phyloP scores from a whole-genome alignment of 2,329 filamentous ascomycete species.

The Beauveria bassiana region DNA sequence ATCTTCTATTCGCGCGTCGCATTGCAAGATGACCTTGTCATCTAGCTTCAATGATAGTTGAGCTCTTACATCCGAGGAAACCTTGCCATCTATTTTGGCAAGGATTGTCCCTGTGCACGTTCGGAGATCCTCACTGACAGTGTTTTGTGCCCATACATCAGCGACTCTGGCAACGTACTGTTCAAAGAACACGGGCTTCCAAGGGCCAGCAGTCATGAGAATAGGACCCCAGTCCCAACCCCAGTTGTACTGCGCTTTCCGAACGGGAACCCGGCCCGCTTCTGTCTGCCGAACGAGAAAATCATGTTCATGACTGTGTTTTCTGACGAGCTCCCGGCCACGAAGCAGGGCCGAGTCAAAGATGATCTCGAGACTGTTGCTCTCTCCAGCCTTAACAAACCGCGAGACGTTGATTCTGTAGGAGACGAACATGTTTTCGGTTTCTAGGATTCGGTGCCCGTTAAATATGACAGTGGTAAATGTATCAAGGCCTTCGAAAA shows the following conservation, averaged over 20 bases:
- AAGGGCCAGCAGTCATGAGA: slow-evolving; percentile 55
- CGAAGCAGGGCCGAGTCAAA: slow-evolving; percentile 49
- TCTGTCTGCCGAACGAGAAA: slow-evolving; percentile 17
- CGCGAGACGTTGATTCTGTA: slow-evolving; percentile 45
- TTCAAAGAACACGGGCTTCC: slow-evolving; percentile 60
- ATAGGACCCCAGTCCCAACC: slow-evolving; percentile 67
- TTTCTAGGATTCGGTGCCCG: slow-evolving; percentile 41
- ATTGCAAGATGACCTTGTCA: slow-evolving; percentile 13
- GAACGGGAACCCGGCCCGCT: slow-evolving; percentile 29
- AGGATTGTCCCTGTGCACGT: slow-evolving; percentile 28
- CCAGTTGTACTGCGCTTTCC: slow-evolving; percentile 66
- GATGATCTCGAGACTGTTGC: slow-evolving; percentile 45
- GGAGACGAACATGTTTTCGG: slow-evolving; percentile 58
- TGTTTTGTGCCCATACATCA: slow-evolving; percentile 43
- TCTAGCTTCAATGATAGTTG: slow-evolving; percentile 20
- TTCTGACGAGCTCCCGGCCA: slow-evolving; percentile 42
- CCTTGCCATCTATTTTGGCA: slow-evolving; percentile 28
- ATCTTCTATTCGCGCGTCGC: not conserved
- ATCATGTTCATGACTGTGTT: slow-evolving; percentile 42
- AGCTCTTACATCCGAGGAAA: slow-evolving; percentile 19
- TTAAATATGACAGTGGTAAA: slow-evolving; percentile 53
- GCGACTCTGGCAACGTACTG: slow-evolving; percentile 50
- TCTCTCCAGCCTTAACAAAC: slow-evolving; percentile 24
- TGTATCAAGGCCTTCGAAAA: slow-evolving; percentile 58
- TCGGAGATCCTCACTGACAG: slow-evolving; percentile 28